Percentiles rank a stretch among this genome's conserved stretches.
phyloP scores from a whole-genome alignment of 768 basidiomycete species.

The Mycena chlorophos region DNA sequence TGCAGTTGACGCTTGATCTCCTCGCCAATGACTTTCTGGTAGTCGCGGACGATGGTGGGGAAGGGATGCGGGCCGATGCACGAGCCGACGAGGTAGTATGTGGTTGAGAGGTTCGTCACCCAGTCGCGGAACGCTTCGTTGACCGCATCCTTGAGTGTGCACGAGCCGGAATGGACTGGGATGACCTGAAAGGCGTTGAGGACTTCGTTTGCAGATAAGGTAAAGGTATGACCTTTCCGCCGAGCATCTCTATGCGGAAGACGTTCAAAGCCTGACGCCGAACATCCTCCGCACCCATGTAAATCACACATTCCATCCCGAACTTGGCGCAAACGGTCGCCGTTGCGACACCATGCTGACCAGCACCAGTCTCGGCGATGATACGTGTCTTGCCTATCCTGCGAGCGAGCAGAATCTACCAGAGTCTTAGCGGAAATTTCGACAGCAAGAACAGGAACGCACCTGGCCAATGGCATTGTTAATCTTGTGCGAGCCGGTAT shows the following conservation, averaged over 20 bases:
- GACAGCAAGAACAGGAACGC: conserved; percentile 20
- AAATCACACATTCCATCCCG: conserved; percentile 91
- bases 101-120: conserved; percentile 93
- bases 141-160: conserved; percentile 96
- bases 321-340: conserved; percentile 98
- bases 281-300: conserved; percentile 98
- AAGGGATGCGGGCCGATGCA: conserved; percentile 98
- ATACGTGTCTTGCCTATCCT: conserved; percentile 95
- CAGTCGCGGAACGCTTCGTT: conserved; percentile 99
- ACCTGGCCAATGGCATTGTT: conserved; percentile 98
- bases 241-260: conserved; percentile 97
- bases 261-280: conserved; percentile 95
- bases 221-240: conserved; percentile 63
- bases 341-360: conserved; percentile 98
- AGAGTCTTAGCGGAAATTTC: conserved; percentile 7
- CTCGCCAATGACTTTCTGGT: conserved; percentile 91
- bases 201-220: not conserved
- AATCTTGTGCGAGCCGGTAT: conserved; percentile 99
- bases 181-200: conserved; percentile 60
- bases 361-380: conserved; percentile 98
- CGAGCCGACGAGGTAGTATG: conserved; percentile 96
- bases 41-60: conserved; percentile 98
- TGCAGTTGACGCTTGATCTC: conserved; percentile 90
- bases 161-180: conserved; percentile 89
- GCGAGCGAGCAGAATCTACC: conserved; percentile 87